These are phyloP conservation scores for Tuber brumale DNA, from an alignment of 495 filamentous ascomycete species.

Conservation along the genomic window DNA sequence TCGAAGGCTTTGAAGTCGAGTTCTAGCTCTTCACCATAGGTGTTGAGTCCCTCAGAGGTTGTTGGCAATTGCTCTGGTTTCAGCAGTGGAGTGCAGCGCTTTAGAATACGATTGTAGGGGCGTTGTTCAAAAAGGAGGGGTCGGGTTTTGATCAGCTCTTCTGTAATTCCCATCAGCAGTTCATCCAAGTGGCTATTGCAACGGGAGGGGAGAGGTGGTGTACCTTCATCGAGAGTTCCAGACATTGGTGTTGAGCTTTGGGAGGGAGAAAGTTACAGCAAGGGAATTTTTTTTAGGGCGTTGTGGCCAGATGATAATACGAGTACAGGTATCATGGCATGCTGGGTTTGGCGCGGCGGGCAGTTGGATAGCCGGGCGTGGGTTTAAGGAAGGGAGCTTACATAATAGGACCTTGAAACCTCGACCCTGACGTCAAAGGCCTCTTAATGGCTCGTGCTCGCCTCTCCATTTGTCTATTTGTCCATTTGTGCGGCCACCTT, in stretches of 20 bases:
- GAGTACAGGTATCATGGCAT: background rate
- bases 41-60: conserved; percentile 56
- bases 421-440: background rate
- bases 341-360: background rate
- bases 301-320: background rate
- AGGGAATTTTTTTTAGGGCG: background rate
- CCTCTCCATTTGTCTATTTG: background rate
- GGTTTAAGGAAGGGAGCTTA: background rate
- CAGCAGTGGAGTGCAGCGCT: conserved; percentile 60
- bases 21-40: conserved; percentile 64
- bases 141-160: conserved; percentile 82
- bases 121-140: conserved; percentile 88
- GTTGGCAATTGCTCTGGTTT: conserved; percentile 48
- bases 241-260: background rate
- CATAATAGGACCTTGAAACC: background rate
- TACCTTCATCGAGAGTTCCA: conserved; percentile 24
- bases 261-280: background rate
- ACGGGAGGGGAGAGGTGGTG: background rate
- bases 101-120: conserved; percentile 82
- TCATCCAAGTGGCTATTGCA: conserved; percentile 19
- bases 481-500: background rate
- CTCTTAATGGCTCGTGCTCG: background rate
- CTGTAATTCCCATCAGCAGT: conserved; percentile 43
- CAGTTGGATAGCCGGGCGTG: background rate
- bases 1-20: conserved; percentile 90